These are phyloP conservation scores for Clarireedia paspali DNA, from an alignment of 2,329 filamentous ascomycete species.

Conservation along the genomic window DNA sequence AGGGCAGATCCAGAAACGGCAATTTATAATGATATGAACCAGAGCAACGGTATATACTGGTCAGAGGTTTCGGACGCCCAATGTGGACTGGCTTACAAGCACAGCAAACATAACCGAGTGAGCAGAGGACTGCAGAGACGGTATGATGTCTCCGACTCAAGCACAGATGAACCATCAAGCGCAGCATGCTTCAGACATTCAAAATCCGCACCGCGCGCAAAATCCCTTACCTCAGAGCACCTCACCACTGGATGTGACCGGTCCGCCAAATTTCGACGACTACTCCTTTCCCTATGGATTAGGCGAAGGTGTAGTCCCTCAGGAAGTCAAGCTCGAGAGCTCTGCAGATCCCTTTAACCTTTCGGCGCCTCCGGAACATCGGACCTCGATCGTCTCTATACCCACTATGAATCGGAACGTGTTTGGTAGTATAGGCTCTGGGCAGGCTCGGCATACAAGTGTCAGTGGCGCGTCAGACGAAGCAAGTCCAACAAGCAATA, in stretches of 20 bases:
- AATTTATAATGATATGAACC: background rate
- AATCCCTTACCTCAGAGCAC: constrained; percentile 4
- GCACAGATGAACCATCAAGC: background rate
- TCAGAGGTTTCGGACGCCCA: background rate
- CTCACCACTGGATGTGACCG: constrained; percentile 21
- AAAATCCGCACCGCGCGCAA: background rate
- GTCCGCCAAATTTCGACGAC: constrained; percentile 37
- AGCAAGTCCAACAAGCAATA: constrained; percentile 27
- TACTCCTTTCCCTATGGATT: constrained; percentile 45
- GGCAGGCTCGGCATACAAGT: constrained; percentile 18
- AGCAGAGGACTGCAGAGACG: background rate
- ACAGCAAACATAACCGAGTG: background rate
- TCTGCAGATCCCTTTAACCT: constrained; percentile 21
- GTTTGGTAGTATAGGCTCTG: constrained; percentile 17
- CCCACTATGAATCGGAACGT: constrained; percentile 16
- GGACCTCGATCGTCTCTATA: constrained; percentile 20
- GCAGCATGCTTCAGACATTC: background rate
- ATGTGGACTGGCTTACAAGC: background rate
- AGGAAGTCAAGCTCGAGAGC: constrained; percentile 26
- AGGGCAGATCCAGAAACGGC: background rate
- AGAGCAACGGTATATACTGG: background rate
- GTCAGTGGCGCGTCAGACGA: constrained; percentile 28
- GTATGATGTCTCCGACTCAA: constrained; percentile 1
- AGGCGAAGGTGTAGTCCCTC: constrained; percentile 32
- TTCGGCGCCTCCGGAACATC: constrained; percentile 16